Evolutionary conservation across 106 monocot genomes (phyloP).

Genomic region (Gastrodia elata): DNA sequence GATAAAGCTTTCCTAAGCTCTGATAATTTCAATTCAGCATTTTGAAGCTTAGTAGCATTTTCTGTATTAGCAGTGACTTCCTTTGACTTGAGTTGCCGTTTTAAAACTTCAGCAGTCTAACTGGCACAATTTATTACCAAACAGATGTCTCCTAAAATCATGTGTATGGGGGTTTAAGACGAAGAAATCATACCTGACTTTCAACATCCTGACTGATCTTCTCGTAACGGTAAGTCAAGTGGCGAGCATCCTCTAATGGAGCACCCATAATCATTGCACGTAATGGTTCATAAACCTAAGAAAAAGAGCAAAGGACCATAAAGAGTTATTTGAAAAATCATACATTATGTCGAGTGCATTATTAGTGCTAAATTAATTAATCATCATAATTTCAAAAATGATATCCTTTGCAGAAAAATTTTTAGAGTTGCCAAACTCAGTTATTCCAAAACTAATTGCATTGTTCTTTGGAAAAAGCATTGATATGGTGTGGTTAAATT

Average conservation of each 20-base stretch:
- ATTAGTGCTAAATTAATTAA: no score
- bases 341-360: no score
- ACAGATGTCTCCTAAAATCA: background rate
- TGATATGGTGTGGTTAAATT: no score
- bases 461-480: no score
- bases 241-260: slow-evolving; percentile 97
- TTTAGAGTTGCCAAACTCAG: no score
- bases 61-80: slow-evolving; percentile 47
- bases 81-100: slow-evolving; percentile 57
- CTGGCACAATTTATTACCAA: slow-evolving; percentile 1
- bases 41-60: slow-evolving; percentile 45
- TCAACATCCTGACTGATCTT: slow-evolving; percentile 73
- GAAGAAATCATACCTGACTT: slow-evolving; percentile 44
- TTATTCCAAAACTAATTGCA: no score
- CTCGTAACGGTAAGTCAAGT: slow-evolving; percentile 75
- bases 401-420: no score
- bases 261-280: slow-evolving; percentile 67
- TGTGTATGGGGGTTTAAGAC: background rate
- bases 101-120: slow-evolving; percentile 73
- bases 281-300: slow-evolving; percentile 74
- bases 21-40: slow-evolving; percentile 73
- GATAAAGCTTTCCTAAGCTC: slow-evolving; percentile 54
- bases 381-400: no score
- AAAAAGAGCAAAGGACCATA: background rate
- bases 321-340: background rate